Conservation (phyloP, 192 early-diverging fungal species). For the Thamnidium elegans region DNA sequence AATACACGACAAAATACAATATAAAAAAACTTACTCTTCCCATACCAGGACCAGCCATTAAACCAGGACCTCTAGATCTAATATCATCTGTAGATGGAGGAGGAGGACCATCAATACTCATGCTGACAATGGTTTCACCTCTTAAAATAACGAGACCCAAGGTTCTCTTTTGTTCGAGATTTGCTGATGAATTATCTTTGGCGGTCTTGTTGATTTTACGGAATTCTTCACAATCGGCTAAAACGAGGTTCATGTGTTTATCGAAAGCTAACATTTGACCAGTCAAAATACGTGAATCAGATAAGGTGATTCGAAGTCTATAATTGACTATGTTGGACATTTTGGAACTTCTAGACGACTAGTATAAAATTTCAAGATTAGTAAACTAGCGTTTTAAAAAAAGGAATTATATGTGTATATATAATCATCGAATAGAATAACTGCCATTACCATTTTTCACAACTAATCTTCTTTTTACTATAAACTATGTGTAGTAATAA, state of each 20-base stretch:
- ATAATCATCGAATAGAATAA: too few relatives aligned
- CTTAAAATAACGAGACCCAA: constrained; percentile 92
- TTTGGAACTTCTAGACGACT: constrained; percentile 72
- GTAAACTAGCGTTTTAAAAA: too few relatives aligned
- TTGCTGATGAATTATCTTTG: constrained; percentile 43
- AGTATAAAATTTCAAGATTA: too few relatives aligned
- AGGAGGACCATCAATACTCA: constrained; percentile 89
- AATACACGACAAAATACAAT: background rate
- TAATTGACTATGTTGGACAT: constrained; percentile 95
- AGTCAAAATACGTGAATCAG: constrained; percentile 87
- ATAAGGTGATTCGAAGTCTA: constrained; percentile 86
- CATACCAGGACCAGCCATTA: constrained; percentile 68
- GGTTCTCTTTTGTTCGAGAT: constrained; percentile 86
- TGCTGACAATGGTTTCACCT: constrained; percentile 88
- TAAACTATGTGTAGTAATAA: too few relatives aligned
- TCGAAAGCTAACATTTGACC: constrained; percentile 99
- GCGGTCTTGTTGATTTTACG: constrained; percentile 85
- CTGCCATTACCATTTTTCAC: too few relatives aligned
- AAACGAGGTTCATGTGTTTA: constrained; percentile 99
- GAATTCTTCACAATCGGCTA: constrained; percentile 97
- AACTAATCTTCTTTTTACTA: too few relatives aligned
- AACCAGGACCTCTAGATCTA: constrained; percentile 42
- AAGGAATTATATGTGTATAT: too few relatives aligned
- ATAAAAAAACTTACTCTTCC: constrained; percentile 39
- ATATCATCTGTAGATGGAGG: constrained; percentile 59